Percentiles rank a stretch among this genome's conserved stretches.
Conservation (phyloP, 176 grass and related monocot genomes). For the Avena insularis region DNA sequence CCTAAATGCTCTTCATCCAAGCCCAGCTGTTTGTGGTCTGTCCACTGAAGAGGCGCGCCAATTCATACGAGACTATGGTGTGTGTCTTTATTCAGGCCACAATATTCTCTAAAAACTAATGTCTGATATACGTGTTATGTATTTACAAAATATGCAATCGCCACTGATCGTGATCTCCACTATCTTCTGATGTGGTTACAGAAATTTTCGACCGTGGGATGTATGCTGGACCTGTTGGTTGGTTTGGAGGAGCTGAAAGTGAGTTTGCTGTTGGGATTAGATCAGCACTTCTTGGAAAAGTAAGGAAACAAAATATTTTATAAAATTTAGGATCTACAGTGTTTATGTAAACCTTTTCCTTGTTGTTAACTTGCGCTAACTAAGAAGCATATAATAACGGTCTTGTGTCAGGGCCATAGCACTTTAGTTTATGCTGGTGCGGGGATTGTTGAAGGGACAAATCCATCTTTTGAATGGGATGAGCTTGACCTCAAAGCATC, state of each 20-base stretch:
- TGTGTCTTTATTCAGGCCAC: background rate
- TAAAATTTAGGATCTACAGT: background rate
- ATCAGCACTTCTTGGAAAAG: slow-evolving; percentile 87
- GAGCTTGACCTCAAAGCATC: slow-evolving; percentile 89
- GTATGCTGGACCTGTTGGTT: slow-evolving; percentile 94
- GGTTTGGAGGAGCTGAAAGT: slow-evolving; percentile 94
- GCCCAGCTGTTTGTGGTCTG: slow-evolving; percentile 95
- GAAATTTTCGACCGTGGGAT: slow-evolving; percentile 97
- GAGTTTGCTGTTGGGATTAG: slow-evolving; percentile 98
- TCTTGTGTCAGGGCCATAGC: slow-evolving; percentile 62
- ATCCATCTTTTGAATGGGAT: slow-evolving; percentile 90
- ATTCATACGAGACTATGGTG: slow-evolving; percentile 90
- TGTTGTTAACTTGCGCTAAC: slow-evolving; percentile 15
- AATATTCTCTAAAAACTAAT: background rate
- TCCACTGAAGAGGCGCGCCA: slow-evolving; percentile 73
- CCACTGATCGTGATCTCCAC: background rate
- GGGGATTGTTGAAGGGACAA: slow-evolving; percentile 91
- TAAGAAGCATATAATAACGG: slow-evolving; percentile 9
- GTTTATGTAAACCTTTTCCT: slow-evolving; percentile 12
- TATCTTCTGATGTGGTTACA: background rate
- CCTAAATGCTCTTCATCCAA: slow-evolving; percentile 89
- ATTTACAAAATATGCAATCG: background rate
- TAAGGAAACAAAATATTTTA: slow-evolving; percentile 37
- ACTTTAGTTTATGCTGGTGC: slow-evolving; percentile 86
- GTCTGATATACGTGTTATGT: background rate